These are phyloP conservation scores for Chytriomyces sp. DNA, from an alignment of 192 early-diverging fungal genomes.

Conservation along the genomic window DNA sequence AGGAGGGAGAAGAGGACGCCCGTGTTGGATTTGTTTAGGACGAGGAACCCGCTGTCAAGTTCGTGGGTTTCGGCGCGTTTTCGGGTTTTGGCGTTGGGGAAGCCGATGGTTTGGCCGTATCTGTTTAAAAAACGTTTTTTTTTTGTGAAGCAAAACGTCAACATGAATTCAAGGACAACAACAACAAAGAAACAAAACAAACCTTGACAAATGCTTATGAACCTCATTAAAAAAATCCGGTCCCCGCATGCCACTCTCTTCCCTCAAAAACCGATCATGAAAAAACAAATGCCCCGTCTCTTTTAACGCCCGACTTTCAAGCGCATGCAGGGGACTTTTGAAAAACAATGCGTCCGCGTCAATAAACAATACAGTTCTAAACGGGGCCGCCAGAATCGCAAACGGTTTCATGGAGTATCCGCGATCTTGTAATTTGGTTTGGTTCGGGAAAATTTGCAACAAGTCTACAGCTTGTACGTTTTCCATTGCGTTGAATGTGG, in stretches of 20 bases:
- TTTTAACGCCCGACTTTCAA: not conserved
- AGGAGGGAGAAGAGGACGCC: constrained; percentile 3
- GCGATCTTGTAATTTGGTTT: not conserved
- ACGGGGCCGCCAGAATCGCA: constrained; percentile 12
- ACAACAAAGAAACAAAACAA: no score
- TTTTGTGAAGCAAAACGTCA: not conserved
- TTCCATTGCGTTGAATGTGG: not conserved
- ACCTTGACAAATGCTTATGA: no score
- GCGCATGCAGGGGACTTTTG: not conserved
- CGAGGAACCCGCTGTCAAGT: constrained; percentile 9
- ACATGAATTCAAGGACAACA: no score
- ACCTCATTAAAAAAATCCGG: no score
- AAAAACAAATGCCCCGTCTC: constrained; percentile 20
- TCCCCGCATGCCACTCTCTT: not conserved
- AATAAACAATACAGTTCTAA: constrained; percentile 13
- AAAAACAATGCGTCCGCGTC: constrained; percentile 25
- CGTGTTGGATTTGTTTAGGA: constrained; percentile 2
- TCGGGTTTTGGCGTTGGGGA: not conserved
- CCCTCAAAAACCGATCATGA: not conserved
- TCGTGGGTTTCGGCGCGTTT: not conserved
- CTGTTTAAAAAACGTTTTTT: not conserved
- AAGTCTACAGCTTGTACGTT: not conserved
- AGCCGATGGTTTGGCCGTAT: not conserved
- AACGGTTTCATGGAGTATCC: constrained; percentile 29
- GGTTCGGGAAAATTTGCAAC: constrained; percentile 9